These are phyloP conservation scores for Trichoderma sp. DNA, from an alignment of 2,329 filamentous ascomycete species.

Conservation along the genomic window DNA sequence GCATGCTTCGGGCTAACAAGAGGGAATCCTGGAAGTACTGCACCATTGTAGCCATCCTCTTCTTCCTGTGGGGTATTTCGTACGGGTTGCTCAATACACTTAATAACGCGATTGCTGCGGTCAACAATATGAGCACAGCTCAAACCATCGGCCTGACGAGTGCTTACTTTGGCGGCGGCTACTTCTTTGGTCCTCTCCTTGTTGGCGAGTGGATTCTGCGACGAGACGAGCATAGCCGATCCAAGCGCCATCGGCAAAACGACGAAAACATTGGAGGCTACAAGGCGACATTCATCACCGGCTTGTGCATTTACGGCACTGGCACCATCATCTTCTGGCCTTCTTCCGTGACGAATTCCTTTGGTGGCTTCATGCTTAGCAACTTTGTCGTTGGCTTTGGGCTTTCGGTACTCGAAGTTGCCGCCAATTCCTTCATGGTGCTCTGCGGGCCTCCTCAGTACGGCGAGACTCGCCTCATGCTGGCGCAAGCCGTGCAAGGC, in stretches of 20 bases:
- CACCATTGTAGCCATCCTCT: constrained; percentile 72
- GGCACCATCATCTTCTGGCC: constrained; percentile 88
- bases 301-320: constrained; percentile 69
- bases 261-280: constrained; percentile 60
- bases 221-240: constrained; percentile 59
- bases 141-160: constrained; percentile 66
- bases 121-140: constrained; percentile 58
- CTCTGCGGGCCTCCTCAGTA: constrained; percentile 72
- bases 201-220: constrained; percentile 69
- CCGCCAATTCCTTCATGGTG: constrained; percentile 70
- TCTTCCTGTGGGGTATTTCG: constrained; percentile 87
- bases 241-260: constrained; percentile 37
- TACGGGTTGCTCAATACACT: constrained; percentile 83
- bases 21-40: constrained; percentile 69
- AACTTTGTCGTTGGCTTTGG: constrained; percentile 75
- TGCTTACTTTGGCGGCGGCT: constrained; percentile 68
- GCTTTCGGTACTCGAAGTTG: constrained; percentile 73
- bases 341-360: constrained; percentile 69
- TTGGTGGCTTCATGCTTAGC: constrained; percentile 72
- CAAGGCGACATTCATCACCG: constrained; percentile 75
- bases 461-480: constrained; percentile 69
- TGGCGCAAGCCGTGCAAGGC: constrained; percentile 75
- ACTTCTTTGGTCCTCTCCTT: constrained; percentile 66
- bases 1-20: constrained; percentile 62
- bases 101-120: constrained; percentile 64